phyloP scores from a whole-genome alignment of 306 rosid species.

The Casuarina cunninghamiana region DNA sequence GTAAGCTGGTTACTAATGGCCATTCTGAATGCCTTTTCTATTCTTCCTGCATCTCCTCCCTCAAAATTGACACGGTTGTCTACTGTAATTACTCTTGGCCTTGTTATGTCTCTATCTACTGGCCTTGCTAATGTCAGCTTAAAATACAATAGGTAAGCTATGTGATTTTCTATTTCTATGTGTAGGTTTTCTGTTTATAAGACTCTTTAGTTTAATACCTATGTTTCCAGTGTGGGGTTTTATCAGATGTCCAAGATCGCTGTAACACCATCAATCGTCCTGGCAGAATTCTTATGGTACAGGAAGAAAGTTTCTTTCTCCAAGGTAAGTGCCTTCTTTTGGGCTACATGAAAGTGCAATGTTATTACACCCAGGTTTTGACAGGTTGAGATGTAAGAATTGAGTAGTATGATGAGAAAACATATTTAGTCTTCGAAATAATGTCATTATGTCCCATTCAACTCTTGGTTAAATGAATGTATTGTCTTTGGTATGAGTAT shows the following conservation, averaged over 20 bases:
- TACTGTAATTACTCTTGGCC: constrained; percentile 66
- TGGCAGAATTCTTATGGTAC: constrained; percentile 67
- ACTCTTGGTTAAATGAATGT: not conserved
- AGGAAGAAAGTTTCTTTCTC: constrained; percentile 62
- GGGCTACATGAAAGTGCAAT: constrained; percentile 1
- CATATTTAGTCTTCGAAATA: not conserved
- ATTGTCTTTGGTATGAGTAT: not conserved
- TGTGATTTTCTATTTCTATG: constrained; percentile 17
- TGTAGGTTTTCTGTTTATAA: constrained; percentile 6
- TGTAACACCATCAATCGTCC: constrained; percentile 77
- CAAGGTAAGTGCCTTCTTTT: constrained; percentile 47
- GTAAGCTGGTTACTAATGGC: constrained; percentile 91
- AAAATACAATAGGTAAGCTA: constrained; percentile 76
- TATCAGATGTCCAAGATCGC: constrained; percentile 97
- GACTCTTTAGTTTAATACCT: constrained; percentile 32
- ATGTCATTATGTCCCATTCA: not conserved
- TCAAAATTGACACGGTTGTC: constrained; percentile 58
- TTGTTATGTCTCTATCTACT: constrained; percentile 82
- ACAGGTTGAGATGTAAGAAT: not conserved
- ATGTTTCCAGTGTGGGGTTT: constrained; percentile 75
- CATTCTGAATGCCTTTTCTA: constrained; percentile 53
- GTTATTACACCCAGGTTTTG: not conserved
- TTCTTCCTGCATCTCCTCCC: constrained; percentile 75
- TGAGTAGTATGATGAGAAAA: not conserved
- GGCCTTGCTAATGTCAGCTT: constrained; percentile 92